Evolutionary conservation across 495 filamentous ascomycete genomes (phyloP), one percentile per base, ranked within the genome.

Genomic region (Aspergillus avenaceus): DNA sequence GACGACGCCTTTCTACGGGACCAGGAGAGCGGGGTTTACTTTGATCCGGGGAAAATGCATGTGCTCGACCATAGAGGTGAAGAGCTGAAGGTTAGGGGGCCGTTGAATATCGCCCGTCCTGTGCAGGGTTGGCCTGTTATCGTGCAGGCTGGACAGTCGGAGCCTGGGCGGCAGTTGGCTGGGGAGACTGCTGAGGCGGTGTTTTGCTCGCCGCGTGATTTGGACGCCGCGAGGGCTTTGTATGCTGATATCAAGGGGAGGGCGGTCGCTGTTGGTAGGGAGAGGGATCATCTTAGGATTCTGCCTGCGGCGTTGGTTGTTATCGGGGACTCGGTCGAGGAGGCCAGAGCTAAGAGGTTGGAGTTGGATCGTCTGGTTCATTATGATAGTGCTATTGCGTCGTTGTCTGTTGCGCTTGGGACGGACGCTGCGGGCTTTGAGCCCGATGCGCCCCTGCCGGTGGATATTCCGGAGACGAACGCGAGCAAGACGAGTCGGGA

Each of bases 51-150:
- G 24, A 74, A 65, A 42, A 49, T 81, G 55, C 76, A 79, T 47
- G 69, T 71, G 0, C 59, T 81, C 9, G 62, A 79, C 41, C 77
- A 81, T 57, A 51, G 61, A n/a, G 77, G 77, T 0, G 67, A 77
- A 1, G 70, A 74, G 27, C 64, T 80, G 19, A 60, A 73, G 44
- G 64, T 69, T 1, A 55, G 59, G 52, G 78, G 78, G 0, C 76
- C 78, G 8, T 57, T 80, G 47, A 81, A 80, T 54, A 79, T 81
- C 45, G 76, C 75, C 1, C 61, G 76, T 0, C 75, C 78, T 2
- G 68, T 73, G 3, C 78, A 81, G 59, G 76, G 78, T 0, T 80
- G 76, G 76, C 78, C 78, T 3, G 78, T 81, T 0, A 71, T 81
- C 43, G 71, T 81, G 9, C 78, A 81, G 47, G 78, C 76, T 8